Conservation (phyloP, 2,329 filamentous ascomycete species). For the Beauveria sp. region DNA sequence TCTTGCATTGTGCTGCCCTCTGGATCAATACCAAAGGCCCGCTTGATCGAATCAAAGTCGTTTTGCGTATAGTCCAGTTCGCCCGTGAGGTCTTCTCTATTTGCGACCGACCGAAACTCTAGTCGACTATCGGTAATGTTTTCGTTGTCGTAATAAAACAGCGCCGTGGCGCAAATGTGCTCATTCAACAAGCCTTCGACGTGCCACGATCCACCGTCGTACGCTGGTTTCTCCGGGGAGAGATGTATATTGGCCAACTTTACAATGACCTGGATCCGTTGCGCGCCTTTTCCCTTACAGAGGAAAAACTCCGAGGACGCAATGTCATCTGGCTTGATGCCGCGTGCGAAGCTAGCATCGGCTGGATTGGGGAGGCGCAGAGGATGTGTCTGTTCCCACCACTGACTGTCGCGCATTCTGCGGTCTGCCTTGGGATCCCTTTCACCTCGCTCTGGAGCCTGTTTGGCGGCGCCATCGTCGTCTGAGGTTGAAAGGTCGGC, state of each 20-base stretch:
- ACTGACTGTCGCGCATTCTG: constrained; percentile 8
- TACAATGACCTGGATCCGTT: constrained; percentile 51
- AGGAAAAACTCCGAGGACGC: constrained; percentile 14
- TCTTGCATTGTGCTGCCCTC: constrained; percentile 21
- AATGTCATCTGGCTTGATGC: background rate
- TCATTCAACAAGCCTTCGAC: constrained; percentile 54
- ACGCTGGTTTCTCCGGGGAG: constrained; percentile 47
- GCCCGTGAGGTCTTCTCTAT: constrained; percentile 20
- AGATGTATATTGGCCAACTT: constrained; percentile 56
- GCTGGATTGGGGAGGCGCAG: constrained; percentile 12
- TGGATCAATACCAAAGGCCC: constrained; percentile 26
- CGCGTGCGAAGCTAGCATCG: constrained; percentile 13
- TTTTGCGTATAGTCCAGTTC: constrained; percentile 24
- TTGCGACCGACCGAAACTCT: constrained; percentile 38
- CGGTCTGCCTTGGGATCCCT: background rate
- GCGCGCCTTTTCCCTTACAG: constrained; percentile 14
- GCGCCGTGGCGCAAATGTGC: constrained; percentile 53
- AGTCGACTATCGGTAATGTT: constrained; percentile 50
- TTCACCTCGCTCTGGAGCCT: constrained; percentile 13
- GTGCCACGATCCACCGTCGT: constrained; percentile 47
- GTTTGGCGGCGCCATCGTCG: background rate
- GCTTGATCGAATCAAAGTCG: constrained; percentile 25
- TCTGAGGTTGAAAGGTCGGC: too few species aligned
- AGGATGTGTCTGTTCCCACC: constrained; percentile 23
- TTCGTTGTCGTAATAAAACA: constrained; percentile 54